A percentile compares a stretch with the other conserved stretches of the same genome.
These are phyloP conservation scores for Alternaria ventricosa DNA, from an alignment of 2,329 filamentous ascomycete species.

Conservation along the genomic window DNA sequence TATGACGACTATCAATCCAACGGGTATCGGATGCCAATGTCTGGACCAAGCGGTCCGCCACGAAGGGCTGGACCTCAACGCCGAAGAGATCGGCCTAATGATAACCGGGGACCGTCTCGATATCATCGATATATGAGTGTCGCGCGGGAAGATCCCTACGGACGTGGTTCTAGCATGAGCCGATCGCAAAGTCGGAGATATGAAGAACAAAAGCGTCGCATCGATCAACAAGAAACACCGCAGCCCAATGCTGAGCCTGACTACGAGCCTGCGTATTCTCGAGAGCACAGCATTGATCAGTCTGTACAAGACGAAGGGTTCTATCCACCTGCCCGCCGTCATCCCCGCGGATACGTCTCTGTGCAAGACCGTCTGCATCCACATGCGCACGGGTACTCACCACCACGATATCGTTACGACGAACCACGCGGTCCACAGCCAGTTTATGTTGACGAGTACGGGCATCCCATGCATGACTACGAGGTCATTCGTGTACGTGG, in stretches of 20 bases:
- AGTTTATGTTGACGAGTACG: constrained; percentile 43
- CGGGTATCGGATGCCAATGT: constrained; percentile 34
- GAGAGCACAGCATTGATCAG: constrained; percentile 43
- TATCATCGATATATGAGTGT: constrained; percentile 47
- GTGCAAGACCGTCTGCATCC: constrained; percentile 38
- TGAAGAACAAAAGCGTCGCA: constrained; percentile 44
- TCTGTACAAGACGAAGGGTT: constrained; percentile 34
- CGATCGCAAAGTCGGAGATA: constrained; percentile 46
- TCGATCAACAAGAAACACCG: constrained; percentile 47
- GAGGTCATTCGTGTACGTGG: constrained; percentile 42
- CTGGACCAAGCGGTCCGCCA: constrained; percentile 29
- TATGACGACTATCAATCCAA: constrained; percentile 35
- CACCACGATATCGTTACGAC: constrained; percentile 40
- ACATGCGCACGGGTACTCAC: constrained; percentile 33
- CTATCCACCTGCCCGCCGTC: constrained; percentile 25
- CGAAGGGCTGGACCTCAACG: constrained; percentile 39
- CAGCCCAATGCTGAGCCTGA: constrained; percentile 40
- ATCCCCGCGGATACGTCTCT: constrained; percentile 42
- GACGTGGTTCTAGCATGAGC: constrained; percentile 43
- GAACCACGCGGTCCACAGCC: constrained; percentile 35
- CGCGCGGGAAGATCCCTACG: constrained; percentile 44
- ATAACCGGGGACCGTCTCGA: constrained; percentile 41
- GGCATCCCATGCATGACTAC: constrained; percentile 37
- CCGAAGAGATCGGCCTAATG: constrained; percentile 41
- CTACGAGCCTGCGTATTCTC: constrained; percentile 36